phyloP scores from a whole-genome alignment of 345 rosid genomes.

The Diplotaxis tenuifolia region DNA sequence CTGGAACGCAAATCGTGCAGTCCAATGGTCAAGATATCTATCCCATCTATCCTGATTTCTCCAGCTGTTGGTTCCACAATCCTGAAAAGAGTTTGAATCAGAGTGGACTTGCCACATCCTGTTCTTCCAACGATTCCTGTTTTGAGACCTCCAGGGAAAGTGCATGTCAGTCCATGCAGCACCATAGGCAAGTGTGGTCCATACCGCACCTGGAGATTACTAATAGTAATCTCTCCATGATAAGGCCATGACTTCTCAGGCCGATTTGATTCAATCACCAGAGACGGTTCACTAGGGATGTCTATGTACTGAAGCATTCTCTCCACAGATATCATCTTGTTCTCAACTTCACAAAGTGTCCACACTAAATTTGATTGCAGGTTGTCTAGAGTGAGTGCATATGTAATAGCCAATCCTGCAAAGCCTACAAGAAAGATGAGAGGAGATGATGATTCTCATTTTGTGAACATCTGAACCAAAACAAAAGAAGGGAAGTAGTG shows the following conservation, averaged over 20 bases:
- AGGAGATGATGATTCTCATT: not conserved
- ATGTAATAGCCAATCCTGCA: conserved; percentile 58
- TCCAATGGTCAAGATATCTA: conserved; percentile 52
- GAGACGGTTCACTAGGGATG: conserved; percentile 65
- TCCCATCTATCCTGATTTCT: conserved; percentile 51
- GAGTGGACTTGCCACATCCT: conserved; percentile 67
- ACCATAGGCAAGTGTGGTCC: conserved; percentile 61
- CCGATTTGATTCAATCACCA: conserved; percentile 48
- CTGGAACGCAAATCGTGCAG: conserved; percentile 61
- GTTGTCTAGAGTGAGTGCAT: conserved; percentile 51
- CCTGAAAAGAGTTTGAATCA: conserved; percentile 58
- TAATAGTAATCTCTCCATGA: conserved; percentile 50
- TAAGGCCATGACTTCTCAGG: conserved; percentile 60
- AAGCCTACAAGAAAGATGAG: conserved; percentile 35
- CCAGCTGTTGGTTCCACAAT: conserved; percentile 62
- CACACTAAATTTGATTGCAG: conserved; percentile 49
- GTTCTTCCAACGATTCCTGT: conserved; percentile 68
- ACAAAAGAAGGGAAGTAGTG: not conserved
- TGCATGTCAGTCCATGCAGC: conserved; percentile 49
- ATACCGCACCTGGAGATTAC: conserved; percentile 53
- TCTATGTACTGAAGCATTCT: conserved; percentile 58
- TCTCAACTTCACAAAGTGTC: conserved; percentile 50
- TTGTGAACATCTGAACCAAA: not conserved
- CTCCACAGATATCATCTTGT: conserved; percentile 60
- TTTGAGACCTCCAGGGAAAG: conserved; percentile 49